Evolutionary conservation across 2,329 filamentous ascomycete species (phyloP).

Genomic region (Sporothrix dimorphospora): DNA sequence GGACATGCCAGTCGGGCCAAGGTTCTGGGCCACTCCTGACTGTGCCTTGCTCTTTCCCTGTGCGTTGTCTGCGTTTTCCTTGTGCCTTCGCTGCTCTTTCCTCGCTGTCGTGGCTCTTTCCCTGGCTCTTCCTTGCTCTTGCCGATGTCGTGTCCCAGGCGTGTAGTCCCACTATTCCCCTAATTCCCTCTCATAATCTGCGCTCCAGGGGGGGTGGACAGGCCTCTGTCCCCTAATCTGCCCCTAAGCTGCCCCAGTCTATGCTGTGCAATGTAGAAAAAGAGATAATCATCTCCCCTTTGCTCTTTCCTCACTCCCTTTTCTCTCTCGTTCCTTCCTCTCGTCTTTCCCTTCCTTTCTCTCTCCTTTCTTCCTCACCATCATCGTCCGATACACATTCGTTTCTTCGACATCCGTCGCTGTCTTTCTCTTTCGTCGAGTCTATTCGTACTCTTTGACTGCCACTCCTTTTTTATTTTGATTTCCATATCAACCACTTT

Average conservation of each 20-base stretch:
- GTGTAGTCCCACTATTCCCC: conserved; percentile 16
- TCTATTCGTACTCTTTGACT: conserved; percentile 9
- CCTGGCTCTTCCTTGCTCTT: conserved; percentile 13
- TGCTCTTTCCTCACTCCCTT: conserved; percentile 1
- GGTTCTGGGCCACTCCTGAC: not conserved
- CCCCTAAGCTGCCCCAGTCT: not conserved
- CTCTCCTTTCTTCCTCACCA: conserved; percentile 6
- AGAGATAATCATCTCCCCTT: not conserved
- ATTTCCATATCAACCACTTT: conserved; percentile 19
- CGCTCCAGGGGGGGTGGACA: conserved; percentile 6
- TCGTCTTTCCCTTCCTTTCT: not conserved
- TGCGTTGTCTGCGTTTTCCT: not conserved
- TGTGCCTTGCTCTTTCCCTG: conserved; percentile 8
- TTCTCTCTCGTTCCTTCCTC: not conserved
- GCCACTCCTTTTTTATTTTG: conserved; percentile 26
- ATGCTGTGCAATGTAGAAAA: not conserved
- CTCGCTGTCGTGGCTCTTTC: not conserved
- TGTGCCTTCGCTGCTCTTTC: not conserved
- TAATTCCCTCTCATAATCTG: conserved; percentile 20
- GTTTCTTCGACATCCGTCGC: conserved; percentile 23
- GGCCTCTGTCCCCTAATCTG: not conserved
- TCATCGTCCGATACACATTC: conserved; percentile 27
- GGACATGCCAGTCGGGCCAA: conserved; percentile 9
- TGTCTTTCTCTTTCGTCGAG: conserved; percentile 27
- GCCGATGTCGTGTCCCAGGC: conserved; percentile 7